Evolutionary conservation across 2,329 filamentous ascomycete species (phyloP).

Genomic region (Pochonia chlamydosporia): DNA sequence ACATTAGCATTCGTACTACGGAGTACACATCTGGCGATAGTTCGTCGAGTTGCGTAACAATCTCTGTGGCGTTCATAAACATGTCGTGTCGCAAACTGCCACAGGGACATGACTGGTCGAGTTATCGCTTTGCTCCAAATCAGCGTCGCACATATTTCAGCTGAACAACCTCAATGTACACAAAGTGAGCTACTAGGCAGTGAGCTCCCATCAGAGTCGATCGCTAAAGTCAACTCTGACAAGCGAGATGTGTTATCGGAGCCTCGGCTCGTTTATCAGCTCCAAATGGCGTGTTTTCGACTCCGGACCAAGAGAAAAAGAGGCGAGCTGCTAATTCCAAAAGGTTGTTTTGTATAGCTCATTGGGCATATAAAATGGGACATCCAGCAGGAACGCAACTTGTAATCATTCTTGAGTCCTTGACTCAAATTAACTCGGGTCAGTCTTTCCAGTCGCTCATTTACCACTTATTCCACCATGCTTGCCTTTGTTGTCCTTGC

Average conservation of each 20-base stretch:
- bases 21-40: not conserved
- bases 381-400: not conserved
- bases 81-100: not conserved
- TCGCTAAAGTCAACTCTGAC: not conserved
- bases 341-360: too few species aligned
- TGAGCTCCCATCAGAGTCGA: not conserved
- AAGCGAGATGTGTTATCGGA: not conserved
- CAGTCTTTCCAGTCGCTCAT: too few species aligned
- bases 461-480: not conserved
- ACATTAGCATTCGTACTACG: too few species aligned
- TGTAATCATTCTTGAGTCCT: not conserved
- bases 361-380: not conserved
- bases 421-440: too few species aligned
- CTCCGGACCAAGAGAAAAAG: too few species aligned
- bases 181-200: not conserved
- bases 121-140: not conserved
- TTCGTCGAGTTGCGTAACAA: not conserved
- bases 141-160: not conserved
- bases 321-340: not conserved
- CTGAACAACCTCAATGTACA: not conserved
- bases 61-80: not conserved
- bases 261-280: too few species aligned
- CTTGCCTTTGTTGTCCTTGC: not conserved
- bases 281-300: too few species aligned
- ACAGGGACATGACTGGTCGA: not conserved